Conservation (phyloP, 805 yeast species). For the Candida chauliodis region DNA sequence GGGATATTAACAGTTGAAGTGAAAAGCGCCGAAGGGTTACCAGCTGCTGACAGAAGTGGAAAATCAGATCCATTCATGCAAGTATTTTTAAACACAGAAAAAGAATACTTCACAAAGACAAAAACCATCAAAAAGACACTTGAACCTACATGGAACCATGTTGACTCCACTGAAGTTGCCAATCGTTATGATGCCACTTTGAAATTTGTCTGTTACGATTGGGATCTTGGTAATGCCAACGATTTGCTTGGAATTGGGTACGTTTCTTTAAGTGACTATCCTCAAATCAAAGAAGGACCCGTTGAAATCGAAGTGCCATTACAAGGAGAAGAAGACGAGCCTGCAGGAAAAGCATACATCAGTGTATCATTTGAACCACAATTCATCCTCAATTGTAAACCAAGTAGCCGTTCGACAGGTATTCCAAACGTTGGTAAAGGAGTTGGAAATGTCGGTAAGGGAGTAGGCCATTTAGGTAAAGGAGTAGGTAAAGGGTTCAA, state of each 20-base stretch:
- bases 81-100: conserved; percentile 61
- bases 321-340: conserved; percentile 44
- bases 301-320: conserved; percentile 53
- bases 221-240: conserved; percentile 92
- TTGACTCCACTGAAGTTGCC: conserved; percentile 48
- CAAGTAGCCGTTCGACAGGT: conserved; percentile 12
- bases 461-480: conserved; percentile 34
- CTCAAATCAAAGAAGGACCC: conserved; percentile 40
- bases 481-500: conserved; percentile 34
- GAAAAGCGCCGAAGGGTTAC: conserved; percentile 61
- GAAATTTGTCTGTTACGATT: conserved; percentile 64
- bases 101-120: conserved; percentile 62
- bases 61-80: conserved; percentile 88
- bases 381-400: conserved; percentile 51
- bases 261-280: conserved; percentile 48
- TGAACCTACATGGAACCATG: conserved; percentile 87
- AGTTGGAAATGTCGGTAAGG: conserved; percentile 34
- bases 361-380: conserved; percentile 66
- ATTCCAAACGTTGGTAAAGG: conserved; percentile 44
- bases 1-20: conserved; percentile 68
- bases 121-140: conserved; percentile 82
- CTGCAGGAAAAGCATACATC: conserved; percentile 64
- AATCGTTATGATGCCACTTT: conserved; percentile 62
- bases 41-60: conserved; percentile 88
- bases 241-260: conserved; percentile 71